Percentiles rank a stretch among this genome's conserved stretches.
Evolutionary conservation across 805 yeast species (phyloP).

Genomic region (Saccharomycopsis fibuligera): DNA sequence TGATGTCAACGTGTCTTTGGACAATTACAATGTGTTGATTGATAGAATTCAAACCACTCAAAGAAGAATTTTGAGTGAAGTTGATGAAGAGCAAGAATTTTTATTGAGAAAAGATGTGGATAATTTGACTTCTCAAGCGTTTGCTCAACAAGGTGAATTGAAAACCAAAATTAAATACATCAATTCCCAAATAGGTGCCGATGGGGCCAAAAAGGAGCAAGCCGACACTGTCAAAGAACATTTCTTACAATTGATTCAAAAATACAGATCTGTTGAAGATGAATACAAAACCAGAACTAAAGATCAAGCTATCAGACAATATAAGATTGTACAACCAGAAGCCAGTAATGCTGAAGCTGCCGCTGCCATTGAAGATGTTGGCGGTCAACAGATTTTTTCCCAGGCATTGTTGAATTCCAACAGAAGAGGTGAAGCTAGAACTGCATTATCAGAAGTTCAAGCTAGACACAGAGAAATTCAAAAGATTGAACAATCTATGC

Average conservation of each 20-base stretch:
- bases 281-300: constrained; percentile 78
- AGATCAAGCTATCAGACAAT: constrained; percentile 88
- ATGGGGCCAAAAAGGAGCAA: constrained; percentile 79
- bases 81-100: constrained; percentile 63
- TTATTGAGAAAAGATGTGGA: constrained; percentile 72
- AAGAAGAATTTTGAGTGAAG: constrained; percentile 62
- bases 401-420: constrained; percentile 84
- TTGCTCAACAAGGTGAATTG: constrained; percentile 67
- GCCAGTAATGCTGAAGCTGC: constrained; percentile 79
- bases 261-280: constrained; percentile 79
- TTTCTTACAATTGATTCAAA: constrained; percentile 81
- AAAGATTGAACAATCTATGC: constrained; percentile 91
- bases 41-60: constrained; percentile 67
- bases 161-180: constrained; percentile 71
- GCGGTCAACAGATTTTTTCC: constrained; percentile 87
- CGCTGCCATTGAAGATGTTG: constrained; percentile 77
- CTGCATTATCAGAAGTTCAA: constrained; percentile 93
- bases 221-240: constrained; percentile 82
- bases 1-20: constrained; percentile 60
- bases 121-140: constrained; percentile 67
- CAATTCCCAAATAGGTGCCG: constrained; percentile 63
- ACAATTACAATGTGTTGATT: constrained; percentile 63
- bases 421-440: constrained; percentile 90
- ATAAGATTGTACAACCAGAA: constrained; percentile 79
- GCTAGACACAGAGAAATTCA: constrained; percentile 91